Base-by-base conservation (phyloP, 345 rosid genomes). In the Orychophragmus violaceus region DNA sequence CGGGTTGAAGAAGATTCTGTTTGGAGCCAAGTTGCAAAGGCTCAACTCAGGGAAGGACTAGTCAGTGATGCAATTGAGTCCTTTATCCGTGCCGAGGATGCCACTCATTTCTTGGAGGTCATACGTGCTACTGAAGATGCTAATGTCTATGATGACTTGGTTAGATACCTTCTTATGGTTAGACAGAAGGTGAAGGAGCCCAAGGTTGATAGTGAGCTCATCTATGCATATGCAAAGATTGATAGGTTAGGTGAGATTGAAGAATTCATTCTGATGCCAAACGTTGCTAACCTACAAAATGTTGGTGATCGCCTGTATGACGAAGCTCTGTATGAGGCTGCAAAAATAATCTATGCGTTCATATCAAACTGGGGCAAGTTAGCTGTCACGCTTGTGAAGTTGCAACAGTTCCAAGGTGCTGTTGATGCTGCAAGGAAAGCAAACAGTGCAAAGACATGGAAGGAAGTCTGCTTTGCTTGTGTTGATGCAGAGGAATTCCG, bases 371-470 rank as follows among this genome's bases (percentile, higher is more conserved):
- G 99, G 99, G 97, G 95, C 64, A 94, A 94, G 78, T 80, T 94
- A 85, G 97, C 99, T 10, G 78, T 81, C 75, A 90, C 99, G 4
- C 89, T 94, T 59, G 99, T 94, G 68, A 90, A 85, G 82, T 85
- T 94, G 76, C 81, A 84, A 68, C 99, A 94, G 76, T 94, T 90
- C 80, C 99, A 94, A 79, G 87, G 96, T 60, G 99, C 99, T 72
- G 99, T 94, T 69, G 99, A 94, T 69, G 99, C 99, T 35, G 97
- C 99, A 70, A 80, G 99, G 46, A 94, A 94, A 79, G 99, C 97
- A 59, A 94, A 94, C 89, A 94, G 99, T 72, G 95, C 96, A 24
- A 94, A 90, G 84, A 94, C 99, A 48, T 94, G 99, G 99, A 94
- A 90, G 80, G 97, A 88, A 80, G 97, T 89, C 66, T 93, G 98